Evolutionary conservation across 306 rosid species (phyloP).

Genomic region (Mimosa pudica): DNA sequence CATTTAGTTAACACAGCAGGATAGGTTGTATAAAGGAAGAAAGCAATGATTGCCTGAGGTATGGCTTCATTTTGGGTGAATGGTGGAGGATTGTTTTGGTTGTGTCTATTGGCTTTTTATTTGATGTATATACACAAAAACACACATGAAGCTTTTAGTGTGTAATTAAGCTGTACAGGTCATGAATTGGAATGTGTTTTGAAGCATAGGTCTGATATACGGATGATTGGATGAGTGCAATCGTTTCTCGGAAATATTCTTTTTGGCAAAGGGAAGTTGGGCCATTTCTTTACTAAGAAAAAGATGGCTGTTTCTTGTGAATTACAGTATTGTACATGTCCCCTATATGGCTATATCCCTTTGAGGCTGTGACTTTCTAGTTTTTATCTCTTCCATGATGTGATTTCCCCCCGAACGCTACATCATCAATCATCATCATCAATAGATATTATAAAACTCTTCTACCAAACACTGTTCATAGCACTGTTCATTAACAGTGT

Average conservation of each 20-base stretch:
- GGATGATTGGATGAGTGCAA: conserved; percentile 42
- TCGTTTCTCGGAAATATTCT: conserved; percentile 47
- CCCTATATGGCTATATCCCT: neutral
- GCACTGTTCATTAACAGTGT: too few relatives aligned
- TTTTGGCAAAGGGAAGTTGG: conserved; percentile 39
- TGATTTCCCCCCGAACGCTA: neutral
- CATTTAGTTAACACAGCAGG: conserved; percentile 38
- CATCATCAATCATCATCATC: too few relatives aligned
- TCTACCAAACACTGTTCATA: too few relatives aligned
- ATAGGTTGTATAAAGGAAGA: conserved; percentile 29
- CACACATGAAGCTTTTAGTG: conserved; percentile 45
- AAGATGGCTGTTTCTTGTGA: conserved; percentile 29
- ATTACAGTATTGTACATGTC: conserved; percentile 29
- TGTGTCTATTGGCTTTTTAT: conserved; percentile 38
- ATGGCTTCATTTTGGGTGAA: conserved; percentile 42
- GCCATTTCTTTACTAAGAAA: neutral
- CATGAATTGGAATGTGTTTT: conserved; percentile 45
- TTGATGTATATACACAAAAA: conserved; percentile 53
- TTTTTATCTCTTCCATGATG: neutral
- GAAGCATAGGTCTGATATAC: conserved; percentile 32
- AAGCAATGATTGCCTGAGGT: conserved; percentile 35
- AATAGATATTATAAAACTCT: too few relatives aligned
- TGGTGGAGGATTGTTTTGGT: conserved; percentile 39
- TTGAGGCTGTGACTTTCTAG: neutral
- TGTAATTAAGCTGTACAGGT: conserved; percentile 74